Evolutionary conservation across 192 early-diverging fungal genomes (phyloP), one percentile per base, ranked within the genome.

Genomic region (Entomortierella lignicola): DNA sequence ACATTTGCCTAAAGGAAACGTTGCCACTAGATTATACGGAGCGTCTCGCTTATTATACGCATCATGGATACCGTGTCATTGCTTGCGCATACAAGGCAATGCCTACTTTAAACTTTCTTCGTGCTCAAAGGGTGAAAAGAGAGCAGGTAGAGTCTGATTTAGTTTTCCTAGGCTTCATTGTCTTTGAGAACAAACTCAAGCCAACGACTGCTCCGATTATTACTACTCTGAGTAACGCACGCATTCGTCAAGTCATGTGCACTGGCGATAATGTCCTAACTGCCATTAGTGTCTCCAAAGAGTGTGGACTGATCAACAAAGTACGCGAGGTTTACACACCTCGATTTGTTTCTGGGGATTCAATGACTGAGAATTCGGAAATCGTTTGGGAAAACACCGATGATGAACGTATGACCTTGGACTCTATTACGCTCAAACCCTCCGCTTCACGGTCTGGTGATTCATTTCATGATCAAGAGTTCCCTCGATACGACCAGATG

Each of bases 131-230:
- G 52, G 82, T 94, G 53, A 92, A 91, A 61, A 77, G 98, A 53
- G 89, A 92, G n/a, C 89, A 92, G 18, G 89, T 98, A 17, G 98
- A 99, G 80, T 77, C 82, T 1, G 89, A 92, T 31, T 69, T 99
- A 54, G 82, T 90, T 4, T 99, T 99, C 81, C 81, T 99, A 58
- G 98, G 97, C 0, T 96, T 99, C 59, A 89, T 99, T 48, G 88
- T 99, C 26, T 99, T 99, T 89, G 98, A 99, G 73, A 99, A 99
- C 89, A 99, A 97, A 86, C 82, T 99, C 27, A 99, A 99, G 69
- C 89, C 93, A 4, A 91, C 91, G 5, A 96, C 97, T 0, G 82
- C 89, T 17, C 82, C 88, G 4, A 93, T 96, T 4, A 85, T 99
- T 10, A 85, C 91, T 32, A 90, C 89, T 31, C 85, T 99, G 23